These are phyloP conservation scores for Tilletia caries DNA, from an alignment of 1,284 basidiomycete species.

Conservation along the genomic window DNA sequence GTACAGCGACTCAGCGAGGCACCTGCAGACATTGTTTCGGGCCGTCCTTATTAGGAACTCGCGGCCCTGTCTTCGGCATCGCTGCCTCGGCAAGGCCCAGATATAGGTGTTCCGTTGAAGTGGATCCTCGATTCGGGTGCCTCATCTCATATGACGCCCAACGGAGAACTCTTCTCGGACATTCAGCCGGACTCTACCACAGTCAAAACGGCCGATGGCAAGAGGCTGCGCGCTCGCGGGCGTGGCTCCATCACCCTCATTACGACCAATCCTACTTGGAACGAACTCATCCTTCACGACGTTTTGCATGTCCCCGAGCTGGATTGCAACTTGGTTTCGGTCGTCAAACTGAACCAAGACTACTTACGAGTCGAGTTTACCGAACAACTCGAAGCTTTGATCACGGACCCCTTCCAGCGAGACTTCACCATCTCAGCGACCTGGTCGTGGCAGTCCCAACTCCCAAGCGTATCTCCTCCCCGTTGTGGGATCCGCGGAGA, in stretches of 20 bases:
- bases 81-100: no score
- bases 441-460: neutral
- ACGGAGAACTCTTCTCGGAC: neutral
- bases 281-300: neutral
- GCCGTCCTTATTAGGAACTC: no score
- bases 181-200: neutral
- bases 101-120: neutral
- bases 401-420: neutral
- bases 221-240: neutral
- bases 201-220: neutral
- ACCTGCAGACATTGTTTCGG: no score
- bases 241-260: neutral
- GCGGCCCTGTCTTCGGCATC: no score
- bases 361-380: neutral
- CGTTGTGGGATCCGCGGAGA: neutral
- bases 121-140: slow-evolving; percentile 5
- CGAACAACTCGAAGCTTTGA: neutral
- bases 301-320: neutral
- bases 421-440: neutral
- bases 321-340: neutral
- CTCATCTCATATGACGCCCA: neutral
- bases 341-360: neutral
- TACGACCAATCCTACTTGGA: neutral
- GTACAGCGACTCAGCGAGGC: no score
- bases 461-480: neutral